Evolutionary conservation across 208 protist genomes (phyloP).

Genomic region (Perkinsela sp.): DNA sequence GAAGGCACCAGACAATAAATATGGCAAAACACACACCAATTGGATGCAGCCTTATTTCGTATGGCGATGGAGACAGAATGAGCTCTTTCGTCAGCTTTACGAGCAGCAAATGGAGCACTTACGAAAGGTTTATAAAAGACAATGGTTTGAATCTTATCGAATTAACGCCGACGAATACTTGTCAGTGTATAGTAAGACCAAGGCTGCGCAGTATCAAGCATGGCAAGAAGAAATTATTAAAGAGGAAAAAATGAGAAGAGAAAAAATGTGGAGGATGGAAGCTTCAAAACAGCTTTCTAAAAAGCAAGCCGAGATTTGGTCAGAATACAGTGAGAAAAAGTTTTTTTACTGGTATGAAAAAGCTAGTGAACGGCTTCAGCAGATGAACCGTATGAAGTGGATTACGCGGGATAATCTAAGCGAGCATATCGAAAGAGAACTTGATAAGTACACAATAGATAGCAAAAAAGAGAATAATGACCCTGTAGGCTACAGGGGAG

Average conservation of each 20-base stretch:
- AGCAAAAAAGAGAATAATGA: neutral
- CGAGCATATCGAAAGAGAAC: constrained; percentile 48
- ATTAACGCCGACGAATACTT: constrained; percentile 71
- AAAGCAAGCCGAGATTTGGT: constrained; percentile 57
- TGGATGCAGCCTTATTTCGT: constrained; percentile 58
- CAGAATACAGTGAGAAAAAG: constrained; percentile 59
- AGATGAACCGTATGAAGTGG: constrained; percentile 54
- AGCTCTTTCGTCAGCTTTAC: constrained; percentile 63
- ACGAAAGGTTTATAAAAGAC: constrained; percentile 56
- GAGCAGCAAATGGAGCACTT: constrained; percentile 68
- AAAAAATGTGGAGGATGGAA: constrained; percentile 28
- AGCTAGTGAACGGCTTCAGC: constrained; percentile 57
- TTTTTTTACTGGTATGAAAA: constrained; percentile 72
- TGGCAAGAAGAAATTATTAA: constrained; percentile 65
- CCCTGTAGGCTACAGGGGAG: neutral
- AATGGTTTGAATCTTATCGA: constrained; percentile 63
- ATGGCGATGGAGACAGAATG: constrained; percentile 72
- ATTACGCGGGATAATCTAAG: constrained; percentile 24
- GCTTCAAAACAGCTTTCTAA: constrained; percentile 42
- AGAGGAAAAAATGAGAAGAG: constrained; percentile 40
- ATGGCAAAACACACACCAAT: constrained; percentile 51
- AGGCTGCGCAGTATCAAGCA: constrained; percentile 44
- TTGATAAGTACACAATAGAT: constrained; percentile 44
- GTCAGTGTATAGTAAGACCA: constrained; percentile 71
- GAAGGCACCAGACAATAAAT: constrained; percentile 1